Conservation (phyloP, 2,329 filamentous ascomycete species). For the Hypoxylon sp. region DNA sequence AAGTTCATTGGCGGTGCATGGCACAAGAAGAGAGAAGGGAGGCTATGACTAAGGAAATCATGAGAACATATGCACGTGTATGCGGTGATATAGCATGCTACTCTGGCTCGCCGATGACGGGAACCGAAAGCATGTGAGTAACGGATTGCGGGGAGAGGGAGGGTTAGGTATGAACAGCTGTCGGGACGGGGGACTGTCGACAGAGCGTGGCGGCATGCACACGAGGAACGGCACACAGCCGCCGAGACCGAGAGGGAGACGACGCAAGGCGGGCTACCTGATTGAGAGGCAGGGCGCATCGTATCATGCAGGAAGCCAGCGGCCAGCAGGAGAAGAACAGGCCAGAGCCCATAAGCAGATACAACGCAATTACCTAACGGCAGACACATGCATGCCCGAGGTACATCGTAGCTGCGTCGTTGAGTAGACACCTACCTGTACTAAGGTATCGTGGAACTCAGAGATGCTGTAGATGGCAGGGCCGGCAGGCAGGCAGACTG, state of each 20-base stretch:
- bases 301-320: conserved; percentile 21
- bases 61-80: conserved; percentile 10
- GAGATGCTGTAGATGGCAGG: background rate
- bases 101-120: conserved; percentile 13
- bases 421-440: background rate
- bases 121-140: conserved; percentile 1
- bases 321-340: too few relatives aligned
- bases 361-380: background rate
- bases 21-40: background rate
- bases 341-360: background rate
- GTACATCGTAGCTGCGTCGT: background rate
- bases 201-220: conserved; percentile 9
- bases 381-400: too few relatives aligned
- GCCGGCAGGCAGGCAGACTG: background rate
- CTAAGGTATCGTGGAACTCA: background rate
- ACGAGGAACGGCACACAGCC: conserved; percentile 7
- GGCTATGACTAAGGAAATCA: background rate
- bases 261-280: conserved; percentile 6
- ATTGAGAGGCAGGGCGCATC: conserved; percentile 17
- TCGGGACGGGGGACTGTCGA: conserved; percentile 24
- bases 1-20: conserved; percentile 1
- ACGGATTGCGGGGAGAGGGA: conserved; percentile 23
- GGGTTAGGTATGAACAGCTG: conserved; percentile 16
- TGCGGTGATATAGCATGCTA: conserved; percentile 6
- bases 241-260: background rate